Evolutionary conservation across 169 alveolate genomes (phyloP), one percentile per base, ranked within the genome.

Genomic region (Cryptosporidium tyzzeri): DNA sequence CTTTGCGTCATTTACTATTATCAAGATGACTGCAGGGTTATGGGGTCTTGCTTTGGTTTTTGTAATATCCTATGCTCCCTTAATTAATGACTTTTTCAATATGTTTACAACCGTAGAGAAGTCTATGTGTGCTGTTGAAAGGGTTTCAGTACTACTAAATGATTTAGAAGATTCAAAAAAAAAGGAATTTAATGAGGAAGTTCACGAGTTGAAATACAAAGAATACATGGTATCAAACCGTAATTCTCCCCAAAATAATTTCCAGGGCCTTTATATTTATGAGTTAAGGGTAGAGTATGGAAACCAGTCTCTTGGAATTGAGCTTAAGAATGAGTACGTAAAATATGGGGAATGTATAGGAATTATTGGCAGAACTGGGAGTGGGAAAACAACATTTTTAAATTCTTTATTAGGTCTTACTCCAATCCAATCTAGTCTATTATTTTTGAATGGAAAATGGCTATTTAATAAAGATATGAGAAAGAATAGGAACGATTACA

Each of bases 31-130:
- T 8, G 84, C 84, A 8, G 89, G 89, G 7, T 41, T 69, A 14
- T 80, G 89, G 89, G 89, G 89, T n/a, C 68, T 80, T 18, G 89
- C 89, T 8, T 41, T 80, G 31, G 65, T 80, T 41, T 80, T 62
- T 65, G 61, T 80, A 33, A 61, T 80, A 69, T 80, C 89, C 14
- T 80, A 80, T 44, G 89, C 89, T 45, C 89, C 89, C 9, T 44
- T 80, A 37, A 62, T 80, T 23, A 62, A 80, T 48, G 75, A 80
- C 2, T 59, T 80, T 7, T 80, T 80, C 23, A 62, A 41, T 48
- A 31, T 31, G 53, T 80, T 80, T 18, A 80, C 75, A 39, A 33
- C 69, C n/a, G 71, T 80, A 26, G 89, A 80, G 67, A 80, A 80
- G 51, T 62, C 89, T 21, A 80, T 80, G 89, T 80, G 89, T 23